A percentile compares a stretch with the other conserved stretches of the same genome.
Evolutionary conservation across 2,329 filamentous ascomycete species (phyloP).

Genomic region (Stylonectria norvegica): DNA sequence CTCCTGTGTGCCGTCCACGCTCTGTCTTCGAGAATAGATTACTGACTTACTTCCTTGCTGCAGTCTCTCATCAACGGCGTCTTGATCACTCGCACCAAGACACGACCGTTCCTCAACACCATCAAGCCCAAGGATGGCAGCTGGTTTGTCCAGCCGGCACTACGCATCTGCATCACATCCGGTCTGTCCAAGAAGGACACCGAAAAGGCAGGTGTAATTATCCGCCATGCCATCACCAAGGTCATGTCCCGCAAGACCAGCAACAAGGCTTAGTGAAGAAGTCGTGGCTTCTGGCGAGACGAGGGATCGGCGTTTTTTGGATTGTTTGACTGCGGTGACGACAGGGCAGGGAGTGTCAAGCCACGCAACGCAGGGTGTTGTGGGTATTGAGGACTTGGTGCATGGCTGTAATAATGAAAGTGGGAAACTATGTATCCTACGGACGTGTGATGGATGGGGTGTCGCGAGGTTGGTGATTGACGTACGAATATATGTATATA

Average conservation of each 20-base stretch:
- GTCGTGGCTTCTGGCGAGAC: too few species aligned
- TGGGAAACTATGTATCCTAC: too few species aligned
- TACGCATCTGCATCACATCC: conserved; percentile 88
- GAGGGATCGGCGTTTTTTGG: too few species aligned
- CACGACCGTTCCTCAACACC: conserved; percentile 61
- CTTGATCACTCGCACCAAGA: conserved; percentile 82
- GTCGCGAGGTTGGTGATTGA: too few species aligned
- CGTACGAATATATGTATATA: conserved; percentile 8
- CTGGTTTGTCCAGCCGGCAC: conserved; percentile 70
- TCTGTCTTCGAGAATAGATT: conserved; percentile 5
- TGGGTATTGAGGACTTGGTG: too few species aligned
- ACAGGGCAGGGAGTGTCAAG: background rate
- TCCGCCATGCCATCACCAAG: conserved; percentile 92
- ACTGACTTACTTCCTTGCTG: conserved; percentile 17
- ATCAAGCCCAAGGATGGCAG: conserved; percentile 66
- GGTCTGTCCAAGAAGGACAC: conserved; percentile 91
- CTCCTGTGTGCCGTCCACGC: background rate
- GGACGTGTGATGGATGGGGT: too few species aligned
- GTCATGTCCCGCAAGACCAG: conserved; percentile 68
- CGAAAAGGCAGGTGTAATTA: conserved; percentile 84
- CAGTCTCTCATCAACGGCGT: conserved; percentile 87
- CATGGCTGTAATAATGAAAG: too few species aligned
- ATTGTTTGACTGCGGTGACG: too few species aligned
- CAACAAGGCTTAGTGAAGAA: conserved; percentile 27
- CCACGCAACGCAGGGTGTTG: background rate